Evolutionary conservation across 2,329 filamentous ascomycete species (phyloP), one percentile per base, ranked within the genome.

Genomic region (Capronia americana): DNA sequence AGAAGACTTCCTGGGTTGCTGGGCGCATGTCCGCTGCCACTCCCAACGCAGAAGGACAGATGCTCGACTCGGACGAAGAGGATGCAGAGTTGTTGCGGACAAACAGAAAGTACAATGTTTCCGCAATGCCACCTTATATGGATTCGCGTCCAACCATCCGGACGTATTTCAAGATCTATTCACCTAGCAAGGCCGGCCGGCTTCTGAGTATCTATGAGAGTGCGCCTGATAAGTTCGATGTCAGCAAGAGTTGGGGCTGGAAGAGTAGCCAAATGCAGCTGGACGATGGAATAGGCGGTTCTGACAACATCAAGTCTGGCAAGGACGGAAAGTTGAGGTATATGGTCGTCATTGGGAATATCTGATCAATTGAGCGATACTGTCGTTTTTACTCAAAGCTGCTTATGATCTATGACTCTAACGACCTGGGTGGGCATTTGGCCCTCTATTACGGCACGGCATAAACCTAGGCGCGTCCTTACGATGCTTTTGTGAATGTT

Each of bases 261-360:
- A 87, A 86, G 79, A 86, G 84, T 69, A 84, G 81, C 71, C 86
- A 83, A n/a, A 75, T 87, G 68, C 85, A 97, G 82, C 83, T 99
- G 68, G 95, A 99, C 77, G 99, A 98, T 77, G 92, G 92, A 1
- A 93, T 96, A 7, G 95, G 93, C 0, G 91, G 91, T 3, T 86
- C 60, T 61, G 71, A 63, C 56, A 68, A 70, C 83, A 86, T 46
- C 34, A 71, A 69, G 70, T 71, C 77, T 74, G 75, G 79, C 73
- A 75, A 79, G 4, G 83, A 82, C 66, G 82, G 83, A 3, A 81
- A 80, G 70, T 75, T 87, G 74, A 77, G 85, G 73, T 87, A 87
- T 70, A 86, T 86, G 84, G 84, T 87, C 59, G 85, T 87, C 17
- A 84, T 87, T 75, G 85, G 85, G 69, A 85, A 71, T 34, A 67